These are phyloP conservation scores for Metarhizium guizhouense DNA, from an alignment of 2,329 filamentous ascomycete species.

Conservation along the genomic window DNA sequence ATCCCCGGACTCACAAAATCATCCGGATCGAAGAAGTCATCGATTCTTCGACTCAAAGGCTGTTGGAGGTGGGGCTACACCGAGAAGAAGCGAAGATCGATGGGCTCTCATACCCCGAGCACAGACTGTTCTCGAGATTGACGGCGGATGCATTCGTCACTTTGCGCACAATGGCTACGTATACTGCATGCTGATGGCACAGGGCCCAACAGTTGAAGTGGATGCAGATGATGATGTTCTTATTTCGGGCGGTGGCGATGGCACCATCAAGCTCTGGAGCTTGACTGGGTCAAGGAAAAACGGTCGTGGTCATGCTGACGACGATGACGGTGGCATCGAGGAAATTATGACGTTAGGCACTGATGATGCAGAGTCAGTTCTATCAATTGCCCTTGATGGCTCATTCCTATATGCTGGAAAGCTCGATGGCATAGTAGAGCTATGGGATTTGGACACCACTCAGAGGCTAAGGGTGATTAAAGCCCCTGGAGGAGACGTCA, in stretches of 20 bases:
- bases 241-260: constrained; percentile 87
- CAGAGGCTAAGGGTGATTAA: constrained; percentile 84
- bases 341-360: constrained; percentile 59
- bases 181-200: constrained; percentile 87
- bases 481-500: constrained; percentile 71
- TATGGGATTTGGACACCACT: constrained; percentile 94
- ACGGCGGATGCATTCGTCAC: constrained; percentile 68
- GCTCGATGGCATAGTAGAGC: constrained; percentile 76
- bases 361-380: constrained; percentile 53
- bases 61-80: constrained; percentile 71
- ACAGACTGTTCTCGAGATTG: constrained; percentile 64
- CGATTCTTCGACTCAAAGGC: constrained; percentile 90
- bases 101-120: constrained; percentile 45
- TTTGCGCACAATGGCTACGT: constrained; percentile 96
- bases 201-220: constrained; percentile 56
- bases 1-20: constrained; percentile 53
- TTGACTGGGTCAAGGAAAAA: constrained; percentile 30
- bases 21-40: constrained; percentile 70
- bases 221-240: constrained; percentile 71
- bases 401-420: constrained; percentile 91
- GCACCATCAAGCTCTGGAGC: constrained; percentile 89
- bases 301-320: constrained; percentile 20
- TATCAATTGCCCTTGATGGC: constrained; percentile 79
- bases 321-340: constrained; percentile 50
- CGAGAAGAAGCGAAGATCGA: constrained; percentile 55